Evolutionary conservation across 768 basidiomycete genomes (phyloP).

Genomic region (Lactarius sanguifluus): DNA sequence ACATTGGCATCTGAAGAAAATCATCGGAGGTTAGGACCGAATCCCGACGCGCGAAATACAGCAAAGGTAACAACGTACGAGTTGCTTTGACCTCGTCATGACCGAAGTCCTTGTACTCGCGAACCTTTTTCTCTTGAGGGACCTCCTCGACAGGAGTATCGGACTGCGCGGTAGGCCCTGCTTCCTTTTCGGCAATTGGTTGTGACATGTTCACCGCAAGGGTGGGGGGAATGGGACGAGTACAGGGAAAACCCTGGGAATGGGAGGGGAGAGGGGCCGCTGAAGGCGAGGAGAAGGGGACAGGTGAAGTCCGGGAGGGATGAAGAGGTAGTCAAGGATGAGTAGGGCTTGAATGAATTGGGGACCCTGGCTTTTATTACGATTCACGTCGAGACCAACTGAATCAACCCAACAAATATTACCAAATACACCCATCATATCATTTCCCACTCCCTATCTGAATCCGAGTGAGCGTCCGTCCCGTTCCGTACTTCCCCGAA

Average conservation of each 20-base stretch:
- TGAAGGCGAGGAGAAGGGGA: slow-evolving; percentile 28
- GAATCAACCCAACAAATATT: slow-evolving; percentile 17
- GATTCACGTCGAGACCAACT: neutral
- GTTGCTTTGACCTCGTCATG: slow-evolving; percentile 67
- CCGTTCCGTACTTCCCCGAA: neutral
- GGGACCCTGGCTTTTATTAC: slow-evolving; percentile 6
- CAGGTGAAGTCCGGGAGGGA: slow-evolving; percentile 30
- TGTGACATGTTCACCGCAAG: slow-evolving; percentile 36
- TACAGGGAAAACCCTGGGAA: slow-evolving; percentile 25
- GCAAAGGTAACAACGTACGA: slow-evolving; percentile 48
- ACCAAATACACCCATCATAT: slow-evolving; percentile 18
- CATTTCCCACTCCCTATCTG: slow-evolving; percentile 4
- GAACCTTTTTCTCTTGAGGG: slow-evolving; percentile 51
- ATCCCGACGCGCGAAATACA: slow-evolving; percentile 20
- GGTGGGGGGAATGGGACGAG: neutral
- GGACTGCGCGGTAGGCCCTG: slow-evolving; percentile 54
- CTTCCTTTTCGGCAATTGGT: slow-evolving; percentile 62
- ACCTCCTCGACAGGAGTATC: slow-evolving; percentile 36
- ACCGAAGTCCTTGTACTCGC: slow-evolving; percentile 86
- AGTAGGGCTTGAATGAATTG: neutral
- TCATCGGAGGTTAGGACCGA: slow-evolving; percentile 21
- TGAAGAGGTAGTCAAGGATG: slow-evolving; percentile 26
- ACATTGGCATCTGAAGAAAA: slow-evolving; percentile 69
- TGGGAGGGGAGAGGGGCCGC: slow-evolving; percentile 26
- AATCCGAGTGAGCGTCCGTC: neutral